Evolutionary conservation across 129 eudicot genomes (phyloP).

Genomic region (Sambucus nigra): DNA sequence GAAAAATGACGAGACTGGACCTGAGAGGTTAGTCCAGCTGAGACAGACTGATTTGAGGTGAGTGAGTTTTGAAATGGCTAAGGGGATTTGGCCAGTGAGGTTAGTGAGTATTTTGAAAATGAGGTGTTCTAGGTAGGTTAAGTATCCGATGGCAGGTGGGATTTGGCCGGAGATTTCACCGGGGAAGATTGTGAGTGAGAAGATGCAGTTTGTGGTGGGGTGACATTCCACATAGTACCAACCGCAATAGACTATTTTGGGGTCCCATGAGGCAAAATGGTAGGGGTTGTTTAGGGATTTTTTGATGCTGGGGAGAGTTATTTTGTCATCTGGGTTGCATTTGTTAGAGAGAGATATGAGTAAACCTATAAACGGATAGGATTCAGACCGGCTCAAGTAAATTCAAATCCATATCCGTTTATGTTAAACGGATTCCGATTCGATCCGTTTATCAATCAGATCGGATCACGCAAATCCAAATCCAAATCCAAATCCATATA

Average conservation of each 20-base stretch:
- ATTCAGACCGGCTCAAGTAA: no score
- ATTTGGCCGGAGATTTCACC: constrained; percentile 44
- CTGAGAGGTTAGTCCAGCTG: constrained; percentile 36
- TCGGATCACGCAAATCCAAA: no score
- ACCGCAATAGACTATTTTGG: constrained; percentile 25
- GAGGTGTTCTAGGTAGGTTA: constrained; percentile 32
- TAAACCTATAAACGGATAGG: no score
- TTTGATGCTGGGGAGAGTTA: constrained; percentile 29
- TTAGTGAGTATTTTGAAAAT: constrained; percentile 28
- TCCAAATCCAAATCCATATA: no score
- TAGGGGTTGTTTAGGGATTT: constrained; percentile 19
- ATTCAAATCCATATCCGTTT: no score
- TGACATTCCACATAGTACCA: constrained; percentile 17
- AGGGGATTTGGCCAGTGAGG: constrained; percentile 49
- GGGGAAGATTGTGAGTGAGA: constrained; percentile 24
- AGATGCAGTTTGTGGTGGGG: constrained; percentile 12
- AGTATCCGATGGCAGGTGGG: constrained; percentile 41
- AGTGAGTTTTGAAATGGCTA: constrained; percentile 43
- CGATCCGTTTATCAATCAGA: no score
- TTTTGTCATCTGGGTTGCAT: constrained; percentile 35
- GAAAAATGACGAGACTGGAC: constrained; percentile 32
- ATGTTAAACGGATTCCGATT: no score
- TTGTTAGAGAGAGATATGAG: constrained; percentile 17
- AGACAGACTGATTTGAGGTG: constrained; percentile 27
- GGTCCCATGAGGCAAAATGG: constrained; percentile 24